These are phyloP conservation scores for Colletotrichum nymphaeae DNA, from an alignment of 2,329 filamentous ascomycete species.

Conservation along the genomic window DNA sequence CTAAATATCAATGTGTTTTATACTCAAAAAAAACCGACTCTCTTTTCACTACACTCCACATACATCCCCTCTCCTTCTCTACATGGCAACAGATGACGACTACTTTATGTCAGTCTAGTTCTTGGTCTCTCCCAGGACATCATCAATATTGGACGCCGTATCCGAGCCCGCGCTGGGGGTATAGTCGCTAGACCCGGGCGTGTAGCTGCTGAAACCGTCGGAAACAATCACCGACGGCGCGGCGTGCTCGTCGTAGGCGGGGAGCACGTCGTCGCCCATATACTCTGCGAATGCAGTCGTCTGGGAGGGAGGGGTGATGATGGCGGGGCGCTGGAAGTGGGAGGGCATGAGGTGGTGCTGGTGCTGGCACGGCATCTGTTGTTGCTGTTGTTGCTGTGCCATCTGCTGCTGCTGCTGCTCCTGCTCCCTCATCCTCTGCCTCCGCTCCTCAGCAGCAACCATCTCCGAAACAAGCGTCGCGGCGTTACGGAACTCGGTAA, in stretches of 20 bases:
- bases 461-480: slow-evolving; percentile 59
- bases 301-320: slow-evolving; percentile 39
- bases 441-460: slow-evolving; percentile 54
- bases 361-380: neutral
- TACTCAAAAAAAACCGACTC: too few relatives aligned
- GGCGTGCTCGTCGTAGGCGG: slow-evolving; percentile 52
- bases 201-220: slow-evolving; percentile 56
- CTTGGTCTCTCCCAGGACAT: slow-evolving; percentile 40
- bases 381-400: slow-evolving; percentile 43
- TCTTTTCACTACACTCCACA: neutral
- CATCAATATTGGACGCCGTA: slow-evolving; percentile 29
- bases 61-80: neutral
- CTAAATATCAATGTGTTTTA: neutral
- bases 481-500: slow-evolving; percentile 59
- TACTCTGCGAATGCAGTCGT: slow-evolving; percentile 42
- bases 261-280: slow-evolving; percentile 51
- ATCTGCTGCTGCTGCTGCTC: slow-evolving; percentile 35
- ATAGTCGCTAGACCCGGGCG: slow-evolving; percentile 45
- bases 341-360: slow-evolving; percentile 23
- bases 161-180: slow-evolving; percentile 37
- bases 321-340: slow-evolving; percentile 28
- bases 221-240: slow-evolving; percentile 50
- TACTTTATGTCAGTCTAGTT: slow-evolving; percentile 13
- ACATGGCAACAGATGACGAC: neutral
- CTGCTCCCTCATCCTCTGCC: slow-evolving; percentile 36